Base-by-base conservation (phyloP, 2,329 filamentous ascomycete species). In the Elsinoe necatrix region DNA sequence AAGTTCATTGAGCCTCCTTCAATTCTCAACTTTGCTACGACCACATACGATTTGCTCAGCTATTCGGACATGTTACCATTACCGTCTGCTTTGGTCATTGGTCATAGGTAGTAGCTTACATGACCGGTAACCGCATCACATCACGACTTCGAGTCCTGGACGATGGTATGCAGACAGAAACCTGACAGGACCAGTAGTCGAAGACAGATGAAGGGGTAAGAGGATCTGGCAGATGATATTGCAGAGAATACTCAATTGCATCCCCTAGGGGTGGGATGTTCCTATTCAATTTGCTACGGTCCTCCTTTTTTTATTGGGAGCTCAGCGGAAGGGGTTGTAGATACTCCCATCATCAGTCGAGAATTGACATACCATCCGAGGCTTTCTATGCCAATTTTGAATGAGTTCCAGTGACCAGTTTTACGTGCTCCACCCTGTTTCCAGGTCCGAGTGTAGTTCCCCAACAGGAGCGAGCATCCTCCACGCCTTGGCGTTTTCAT, bases 241-340 rank as follows among this genome's bases (percentile, higher is more conserved):
- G 45, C 45, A 16, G 29, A 47, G 23, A 12, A 16, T n/a, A 20
- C 7, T 21, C 23, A 21, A 8, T 39, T 29, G 39, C 31, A 31
- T 52, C 48, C 20, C 29, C 16, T 35, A 37, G 23, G 37, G 48
- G 37, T 52, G 48, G 48, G 48, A 52, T 52, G 48, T 35, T 20
- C 14, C 39, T 31, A 37, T 14, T 18, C 18, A 21, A 25, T n/a
- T 37, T 52, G 48, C 48, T 37, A 29, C 11, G n/a, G 34, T 29
- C 16, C 9, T 25, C 20, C 31, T 23, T 35, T 16, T 52, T 21
- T 45, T 12, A 12, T 45, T 45, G 41, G 41, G 25, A 45, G 41
- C 20, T 25, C 25, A 20, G n/a, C 41, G 41, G 41, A 25, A 27
- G 41, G 41, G 41, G 41, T 45, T 45, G 41, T 45, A 45, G 21